These are phyloP conservation scores for Kwoniella sp. DNA, from an alignment of 768 basidiomycete genomes.

Conservation along the genomic window DNA sequence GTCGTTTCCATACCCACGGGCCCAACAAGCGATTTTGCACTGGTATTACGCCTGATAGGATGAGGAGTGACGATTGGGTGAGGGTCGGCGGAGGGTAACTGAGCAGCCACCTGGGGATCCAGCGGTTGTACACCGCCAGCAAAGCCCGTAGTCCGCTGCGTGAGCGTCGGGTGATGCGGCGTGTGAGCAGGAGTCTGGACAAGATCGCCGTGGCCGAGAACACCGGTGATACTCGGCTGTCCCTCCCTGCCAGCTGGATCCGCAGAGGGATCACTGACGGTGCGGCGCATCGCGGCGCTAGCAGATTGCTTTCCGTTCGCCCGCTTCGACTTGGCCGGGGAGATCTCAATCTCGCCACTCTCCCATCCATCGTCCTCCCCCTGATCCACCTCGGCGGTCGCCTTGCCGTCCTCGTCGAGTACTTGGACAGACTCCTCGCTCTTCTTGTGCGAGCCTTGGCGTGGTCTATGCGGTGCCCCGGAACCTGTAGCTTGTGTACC, in stretches of 20 bases:
- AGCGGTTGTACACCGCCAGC: conserved; percentile 28
- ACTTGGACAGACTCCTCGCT: conserved; percentile 22
- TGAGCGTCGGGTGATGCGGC: conserved; percentile 7
- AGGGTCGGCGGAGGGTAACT: conserved; percentile 9
- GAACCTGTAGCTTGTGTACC: not conserved
- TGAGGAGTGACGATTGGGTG: conserved; percentile 16
- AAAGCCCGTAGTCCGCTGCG: conserved; percentile 30
- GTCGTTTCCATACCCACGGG: conserved; percentile 10
- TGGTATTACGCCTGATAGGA: conserved; percentile 6
- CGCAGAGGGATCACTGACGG: conserved; percentile 33
- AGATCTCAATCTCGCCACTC: conserved; percentile 11
- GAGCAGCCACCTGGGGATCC: conserved; percentile 25
- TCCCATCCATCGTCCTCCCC: conserved; percentile 35
- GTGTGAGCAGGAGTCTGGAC: conserved; percentile 1
- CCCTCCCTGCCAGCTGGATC: conserved; percentile 3
- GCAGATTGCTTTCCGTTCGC: not conserved
- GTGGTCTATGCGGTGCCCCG: conserved; percentile 4
- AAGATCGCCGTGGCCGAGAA: not conserved
- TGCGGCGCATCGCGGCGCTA: conserved; percentile 23
- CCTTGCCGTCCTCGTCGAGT: conserved; percentile 16
- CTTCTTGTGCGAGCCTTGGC: conserved; percentile 9
- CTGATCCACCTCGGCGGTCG: conserved; percentile 8
- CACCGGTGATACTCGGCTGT: not conserved
- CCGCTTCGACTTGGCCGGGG: conserved; percentile 6
- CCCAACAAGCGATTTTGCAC: conserved; percentile 11